Evolutionary conservation across 345 rosid genomes (phyloP), one percentile per base, ranked within the genome.

Genomic region (Acer negundo): DNA sequence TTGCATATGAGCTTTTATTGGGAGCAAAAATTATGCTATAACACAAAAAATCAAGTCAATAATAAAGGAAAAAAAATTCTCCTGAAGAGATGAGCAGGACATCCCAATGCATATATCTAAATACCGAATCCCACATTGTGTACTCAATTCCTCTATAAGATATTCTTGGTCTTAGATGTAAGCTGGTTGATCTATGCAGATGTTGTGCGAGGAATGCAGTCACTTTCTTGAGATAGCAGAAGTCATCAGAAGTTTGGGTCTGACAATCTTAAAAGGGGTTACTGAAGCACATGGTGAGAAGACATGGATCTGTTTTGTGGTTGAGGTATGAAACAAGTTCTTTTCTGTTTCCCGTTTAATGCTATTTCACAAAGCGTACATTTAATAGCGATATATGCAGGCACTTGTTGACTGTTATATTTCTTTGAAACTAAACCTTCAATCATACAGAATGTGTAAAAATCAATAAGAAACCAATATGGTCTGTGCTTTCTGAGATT

Each of bases 151-250:
- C 22, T 38, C 49, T 76, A 24, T 76, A 24, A 53, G 71, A 42
- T 20, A 10, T 40, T 69, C 75, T 66, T 51, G 40, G 74, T 56
- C 40, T 26, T 47, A 59, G 49, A 69, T 49, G 51, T 79, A 53
- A 74, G 73, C 73, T 70, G 69, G 69, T 82, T 73, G 78, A 75
- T 77, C 49, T 74, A 31, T 84, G 84, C 94, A 96, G 98, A 91
- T 96, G 94, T 72, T 91, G 82, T 96, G 99, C 63, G 93, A 92
- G 83, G 97, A 96, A 79, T 87, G 96, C 84, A 84, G 93, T 81
- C 90, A 90, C 85, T 92, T 96, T 84, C 99, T 95, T 55, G 97
- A 95, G 88, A 95, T 95, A 82, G 92, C 97, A 70, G 97, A 93
- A 77, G 94, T 93, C 59, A 92, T 96, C 68, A 86, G 85, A 85